Evolutionary conservation across 139 green algal species (phyloP).

Genomic region (Coelastrella sp.): DNA sequence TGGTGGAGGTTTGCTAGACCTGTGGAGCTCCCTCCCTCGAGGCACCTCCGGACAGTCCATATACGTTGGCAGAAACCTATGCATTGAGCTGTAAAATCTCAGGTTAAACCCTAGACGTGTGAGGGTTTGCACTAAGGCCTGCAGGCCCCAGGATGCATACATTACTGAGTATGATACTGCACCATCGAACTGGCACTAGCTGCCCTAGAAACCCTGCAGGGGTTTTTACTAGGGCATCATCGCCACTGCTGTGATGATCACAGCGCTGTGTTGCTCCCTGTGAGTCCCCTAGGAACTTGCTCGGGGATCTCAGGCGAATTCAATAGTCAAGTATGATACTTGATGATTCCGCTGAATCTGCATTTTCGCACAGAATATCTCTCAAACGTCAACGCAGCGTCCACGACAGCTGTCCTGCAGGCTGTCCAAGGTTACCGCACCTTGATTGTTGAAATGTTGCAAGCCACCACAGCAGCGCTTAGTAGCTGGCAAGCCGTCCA

Average conservation of each 20-base stretch:
- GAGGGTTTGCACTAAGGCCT: too few species aligned
- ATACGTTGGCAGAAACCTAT: neutral
- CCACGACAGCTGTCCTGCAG: neutral
- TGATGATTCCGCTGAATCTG: neutral
- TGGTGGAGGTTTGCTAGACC: neutral
- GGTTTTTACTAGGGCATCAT: too few species aligned
- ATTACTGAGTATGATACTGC: too few species aligned
- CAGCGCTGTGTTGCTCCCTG: too few species aligned
- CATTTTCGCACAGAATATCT: neutral
- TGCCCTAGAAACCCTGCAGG: too few species aligned
- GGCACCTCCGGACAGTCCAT: neutral
- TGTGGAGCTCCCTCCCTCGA: neutral
- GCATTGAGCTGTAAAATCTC: neutral
- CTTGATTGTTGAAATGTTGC: neutral
- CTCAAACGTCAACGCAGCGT: neutral
- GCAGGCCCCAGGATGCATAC: too few species aligned
- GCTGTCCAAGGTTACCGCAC: neutral
- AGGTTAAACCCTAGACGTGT: too few species aligned
- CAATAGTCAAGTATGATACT: too few species aligned
- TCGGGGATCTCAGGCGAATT: too few species aligned
- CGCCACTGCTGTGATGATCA: too few species aligned
- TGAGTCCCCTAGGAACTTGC: too few species aligned
- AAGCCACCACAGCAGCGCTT: neutral
- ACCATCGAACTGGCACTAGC: too few species aligned
- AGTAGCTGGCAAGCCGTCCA: neutral